Evolutionary conservation across 768 basidiomycete genomes (phyloP).

Genomic region (Naganishia friedmannii): DNA sequence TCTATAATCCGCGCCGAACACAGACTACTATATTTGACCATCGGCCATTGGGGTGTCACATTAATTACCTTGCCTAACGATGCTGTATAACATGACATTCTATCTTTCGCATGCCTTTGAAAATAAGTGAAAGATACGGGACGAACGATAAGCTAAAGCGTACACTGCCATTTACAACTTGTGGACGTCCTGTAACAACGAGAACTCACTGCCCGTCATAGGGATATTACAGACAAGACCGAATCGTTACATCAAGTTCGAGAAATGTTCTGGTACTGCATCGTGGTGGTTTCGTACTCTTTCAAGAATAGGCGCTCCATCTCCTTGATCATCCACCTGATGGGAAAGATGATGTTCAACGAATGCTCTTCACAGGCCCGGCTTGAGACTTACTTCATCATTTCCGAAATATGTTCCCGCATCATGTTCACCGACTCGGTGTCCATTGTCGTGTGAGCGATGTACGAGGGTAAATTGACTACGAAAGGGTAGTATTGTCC

Average conservation of each 20-base stretch:
- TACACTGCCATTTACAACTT: slow-evolving; percentile 17
- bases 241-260: slow-evolving; percentile 20
- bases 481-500: neutral
- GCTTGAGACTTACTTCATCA: slow-evolving; percentile 64
- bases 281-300: slow-evolving; percentile 73
- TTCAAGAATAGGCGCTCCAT: slow-evolving; percentile 68
- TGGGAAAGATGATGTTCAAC: neutral
- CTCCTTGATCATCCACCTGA: slow-evolving; percentile 76
- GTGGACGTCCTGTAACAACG: neutral
- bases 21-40: neutral
- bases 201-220: neutral
- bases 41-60: neutral
- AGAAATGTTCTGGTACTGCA: slow-evolving; percentile 77
- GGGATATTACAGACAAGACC: neutral
- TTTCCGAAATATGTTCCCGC: slow-evolving; percentile 82
- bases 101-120: too few species aligned
- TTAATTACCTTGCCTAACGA: neutral
- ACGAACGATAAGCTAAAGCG: neutral
- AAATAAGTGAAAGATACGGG: neutral
- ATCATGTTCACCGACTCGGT: slow-evolving; percentile 76
- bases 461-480: slow-evolving; percentile 92
- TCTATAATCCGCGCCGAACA: neutral
- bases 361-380: neutral
- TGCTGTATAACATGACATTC: neutral
- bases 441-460: slow-evolving; percentile 85